These are phyloP conservation scores for Nyssa sinensis DNA, from an alignment of 148 eudicot genomes.

Conservation along the genomic window DNA sequence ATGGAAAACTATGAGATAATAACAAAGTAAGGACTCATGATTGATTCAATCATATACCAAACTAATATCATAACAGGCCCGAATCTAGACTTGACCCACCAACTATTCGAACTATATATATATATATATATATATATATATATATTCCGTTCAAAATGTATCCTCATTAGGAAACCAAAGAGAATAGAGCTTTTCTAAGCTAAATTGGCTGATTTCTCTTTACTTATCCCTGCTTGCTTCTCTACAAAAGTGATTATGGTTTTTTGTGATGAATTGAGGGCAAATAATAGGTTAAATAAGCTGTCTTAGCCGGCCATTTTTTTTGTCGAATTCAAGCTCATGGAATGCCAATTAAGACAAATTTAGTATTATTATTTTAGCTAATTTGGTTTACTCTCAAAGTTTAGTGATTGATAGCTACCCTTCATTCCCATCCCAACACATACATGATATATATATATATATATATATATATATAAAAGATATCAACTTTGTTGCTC, in stretches of 20 bases:
- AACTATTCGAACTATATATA: no score
- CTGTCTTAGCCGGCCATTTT: slow-evolving; percentile 40
- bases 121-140: no score
- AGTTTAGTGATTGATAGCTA: slow-evolving; percentile 20
- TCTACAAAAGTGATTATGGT: not conserved
- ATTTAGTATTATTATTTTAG: slow-evolving; percentile 2
- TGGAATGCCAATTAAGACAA: slow-evolving; percentile 30
- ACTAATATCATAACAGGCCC: no score
- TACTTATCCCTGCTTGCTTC: not conserved
- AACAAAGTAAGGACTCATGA: no score
- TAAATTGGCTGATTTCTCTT: not conserved
- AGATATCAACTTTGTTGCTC: no score
- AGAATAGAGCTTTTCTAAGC: not conserved
- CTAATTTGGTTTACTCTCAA: slow-evolving; percentile 5
- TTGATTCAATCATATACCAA: no score
- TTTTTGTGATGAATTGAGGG: not conserved
- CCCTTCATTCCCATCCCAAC: slow-evolving; percentile 25
- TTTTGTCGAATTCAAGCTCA: slow-evolving; percentile 24
- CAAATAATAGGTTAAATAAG: slow-evolving; percentile 31
- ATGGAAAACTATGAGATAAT: no score
- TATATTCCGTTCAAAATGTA: no score
- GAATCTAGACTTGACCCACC: no score
- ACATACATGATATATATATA: slow-evolving; percentile 4
- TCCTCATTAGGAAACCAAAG: not conserved
- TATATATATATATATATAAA: no score